These are phyloP conservation scores for Aphanomyces cochlioides DNA, from an alignment of 352 stramenopile species.

Conservation along the genomic window DNA sequence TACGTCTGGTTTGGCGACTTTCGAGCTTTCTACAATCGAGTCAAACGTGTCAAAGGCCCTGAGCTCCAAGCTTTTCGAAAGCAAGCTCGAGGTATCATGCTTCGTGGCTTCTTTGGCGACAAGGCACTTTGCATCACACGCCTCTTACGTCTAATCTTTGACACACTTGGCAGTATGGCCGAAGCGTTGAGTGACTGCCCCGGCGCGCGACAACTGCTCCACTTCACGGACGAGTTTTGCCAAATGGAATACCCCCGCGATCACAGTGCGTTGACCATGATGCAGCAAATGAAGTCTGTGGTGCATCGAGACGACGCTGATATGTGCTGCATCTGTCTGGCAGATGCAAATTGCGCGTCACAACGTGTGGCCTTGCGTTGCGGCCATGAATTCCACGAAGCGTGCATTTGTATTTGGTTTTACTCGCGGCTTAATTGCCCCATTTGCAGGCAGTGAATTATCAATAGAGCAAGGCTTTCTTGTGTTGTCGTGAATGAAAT, in stretches of 20 bases:
- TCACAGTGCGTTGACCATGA: slow-evolving; percentile 38
- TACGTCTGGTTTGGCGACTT: slow-evolving; percentile 50
- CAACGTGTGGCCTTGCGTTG: slow-evolving; percentile 46
- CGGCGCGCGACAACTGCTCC: slow-evolving; percentile 50
- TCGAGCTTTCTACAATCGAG: slow-evolving; percentile 38
- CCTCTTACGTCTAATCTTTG: slow-evolving; percentile 52
- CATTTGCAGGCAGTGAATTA: slow-evolving; percentile 41
- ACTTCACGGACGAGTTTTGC: slow-evolving; percentile 44
- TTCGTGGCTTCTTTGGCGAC: slow-evolving; percentile 33
- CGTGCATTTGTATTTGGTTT: slow-evolving; percentile 70
- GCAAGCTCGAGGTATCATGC: slow-evolving; percentile 5
- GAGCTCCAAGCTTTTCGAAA: background rate
- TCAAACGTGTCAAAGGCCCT: slow-evolving; percentile 41
- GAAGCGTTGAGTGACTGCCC: slow-evolving; percentile 49
- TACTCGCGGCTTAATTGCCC: slow-evolving; percentile 58
- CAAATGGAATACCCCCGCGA: slow-evolving; percentile 54
- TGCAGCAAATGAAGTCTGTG: slow-evolving; percentile 45
- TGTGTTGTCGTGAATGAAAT: no score
- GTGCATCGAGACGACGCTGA: slow-evolving; percentile 7
- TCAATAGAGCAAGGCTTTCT: no score
- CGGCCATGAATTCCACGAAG: slow-evolving; percentile 72
- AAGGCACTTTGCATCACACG: slow-evolving; percentile 48
- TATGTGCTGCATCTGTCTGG: slow-evolving; percentile 60
- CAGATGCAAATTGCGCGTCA: background rate
- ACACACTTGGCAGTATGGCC: slow-evolving; percentile 39